These are phyloP conservation scores for Gentiana straminea DNA, from an alignment of 257 asterid genomes.

Conservation along the genomic window DNA sequence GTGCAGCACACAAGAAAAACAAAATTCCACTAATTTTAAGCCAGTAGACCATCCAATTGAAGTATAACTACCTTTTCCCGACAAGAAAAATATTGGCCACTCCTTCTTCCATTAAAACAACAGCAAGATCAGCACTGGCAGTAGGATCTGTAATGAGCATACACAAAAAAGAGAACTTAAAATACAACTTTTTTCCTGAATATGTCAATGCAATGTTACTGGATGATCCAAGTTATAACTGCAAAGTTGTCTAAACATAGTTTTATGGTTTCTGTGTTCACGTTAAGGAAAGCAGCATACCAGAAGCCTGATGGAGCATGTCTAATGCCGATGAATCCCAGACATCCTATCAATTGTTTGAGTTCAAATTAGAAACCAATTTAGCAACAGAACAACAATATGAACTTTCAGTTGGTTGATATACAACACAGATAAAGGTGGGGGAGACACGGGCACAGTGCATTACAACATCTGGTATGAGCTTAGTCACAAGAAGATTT, in stretches of 20 bases:
- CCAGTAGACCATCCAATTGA: neutral
- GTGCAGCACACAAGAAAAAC: too few species aligned
- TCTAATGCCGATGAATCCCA: conserved; percentile 92
- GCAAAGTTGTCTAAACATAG: too few species aligned
- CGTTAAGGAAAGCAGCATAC: conserved; percentile 20
- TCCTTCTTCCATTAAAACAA: conserved; percentile 94
- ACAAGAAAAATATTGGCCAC: conserved; percentile 70
- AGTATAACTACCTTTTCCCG: conserved; percentile 63
- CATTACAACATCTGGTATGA: too few species aligned
- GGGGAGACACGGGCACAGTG: too few species aligned
- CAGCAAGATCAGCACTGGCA: conserved; percentile 89
- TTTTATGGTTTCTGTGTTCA: too few species aligned
- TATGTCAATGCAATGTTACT: neutral
- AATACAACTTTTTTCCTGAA: conserved; percentile 1
- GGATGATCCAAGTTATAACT: neutral
- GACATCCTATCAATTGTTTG: conserved; percentile 30
- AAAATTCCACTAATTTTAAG: neutral
- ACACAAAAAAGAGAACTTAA: conserved; percentile 7
- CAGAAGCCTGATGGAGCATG: conserved; percentile 73
- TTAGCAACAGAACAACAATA: too few species aligned
- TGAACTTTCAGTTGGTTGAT: too few species aligned
- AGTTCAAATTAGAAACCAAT: too few species aligned
- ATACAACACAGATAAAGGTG: too few species aligned
- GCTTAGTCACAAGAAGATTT: too few species aligned
- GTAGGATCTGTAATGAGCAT: conserved; percentile 52